Evolutionary conservation across 176 grass and related monocot species (phyloP).

Genomic region (Dendrocalamus sinicus): DNA sequence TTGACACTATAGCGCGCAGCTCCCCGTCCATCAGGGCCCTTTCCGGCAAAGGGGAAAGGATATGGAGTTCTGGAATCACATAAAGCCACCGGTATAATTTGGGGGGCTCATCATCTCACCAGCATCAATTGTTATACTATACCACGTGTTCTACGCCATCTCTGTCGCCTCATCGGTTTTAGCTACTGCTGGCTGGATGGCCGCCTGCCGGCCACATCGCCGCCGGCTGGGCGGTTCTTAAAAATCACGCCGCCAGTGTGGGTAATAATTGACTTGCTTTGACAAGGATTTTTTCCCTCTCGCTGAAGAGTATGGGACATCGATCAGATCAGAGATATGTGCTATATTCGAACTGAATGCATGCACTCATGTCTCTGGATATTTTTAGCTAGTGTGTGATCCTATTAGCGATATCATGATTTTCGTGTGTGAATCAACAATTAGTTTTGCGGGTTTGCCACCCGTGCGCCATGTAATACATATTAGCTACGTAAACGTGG

Average conservation of each 20-base stretch:
- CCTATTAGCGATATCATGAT: no score
- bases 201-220: background rate
- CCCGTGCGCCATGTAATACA: background rate
- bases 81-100: constrained; percentile 55
- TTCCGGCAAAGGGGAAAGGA: constrained; percentile 20
- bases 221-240: no score
- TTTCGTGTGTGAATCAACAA: background rate
- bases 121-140: constrained; percentile 48
- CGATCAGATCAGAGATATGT: background rate
- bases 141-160: constrained; percentile 44
- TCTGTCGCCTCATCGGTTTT: background rate
- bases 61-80: constrained; percentile 43
- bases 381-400: background rate
- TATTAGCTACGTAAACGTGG: no score
- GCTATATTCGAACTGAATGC: background rate
- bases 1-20: constrained; percentile 35
- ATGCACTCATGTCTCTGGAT: background rate
- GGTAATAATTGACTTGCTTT: background rate
- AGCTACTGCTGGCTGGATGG: background rate
- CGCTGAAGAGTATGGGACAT: background rate
- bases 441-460: background rate
- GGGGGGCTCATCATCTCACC: constrained; percentile 36
- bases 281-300: background rate
- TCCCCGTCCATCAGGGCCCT: constrained; percentile 17
- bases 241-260: background rate